phyloP scores from a whole-genome alignment of 192 early-diverging fungal genomes.

The Borealophlyctis nickersoniae region DNA sequence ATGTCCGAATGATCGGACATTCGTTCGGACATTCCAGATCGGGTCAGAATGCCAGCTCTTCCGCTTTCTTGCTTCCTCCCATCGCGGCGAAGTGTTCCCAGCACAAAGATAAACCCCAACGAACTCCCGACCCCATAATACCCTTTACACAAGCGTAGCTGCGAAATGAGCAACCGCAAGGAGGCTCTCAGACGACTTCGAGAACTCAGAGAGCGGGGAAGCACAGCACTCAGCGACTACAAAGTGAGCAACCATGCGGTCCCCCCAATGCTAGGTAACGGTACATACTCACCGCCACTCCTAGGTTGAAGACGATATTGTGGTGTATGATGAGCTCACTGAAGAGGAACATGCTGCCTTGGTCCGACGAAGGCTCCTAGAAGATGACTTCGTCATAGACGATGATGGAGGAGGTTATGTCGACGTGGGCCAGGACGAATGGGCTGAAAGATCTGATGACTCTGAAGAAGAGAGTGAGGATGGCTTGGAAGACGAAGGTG shows the following conservation, averaged over 20 bases:
- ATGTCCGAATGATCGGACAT: too few species aligned
- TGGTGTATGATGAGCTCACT: conserved; percentile 58
- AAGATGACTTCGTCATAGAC: conserved; percentile 63
- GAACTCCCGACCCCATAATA: too few species aligned
- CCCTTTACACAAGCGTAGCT: too few species aligned
- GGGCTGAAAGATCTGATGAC: conserved; percentile 49
- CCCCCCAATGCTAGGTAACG: background rate
- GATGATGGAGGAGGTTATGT: conserved; percentile 60
- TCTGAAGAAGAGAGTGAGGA: conserved; percentile 38
- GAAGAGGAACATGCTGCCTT: conserved; percentile 38
- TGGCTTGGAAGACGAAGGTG: conserved; percentile 16
- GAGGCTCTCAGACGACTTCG: conserved; percentile 6
- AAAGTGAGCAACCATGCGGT: conserved; percentile 1
- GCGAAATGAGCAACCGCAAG: conserved; percentile 3
- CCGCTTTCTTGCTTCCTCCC: too few species aligned
- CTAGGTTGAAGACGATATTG: conserved; percentile 29
- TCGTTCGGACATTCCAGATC: too few species aligned
- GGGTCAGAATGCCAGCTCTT: too few species aligned
- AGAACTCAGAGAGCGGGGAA: background rate
- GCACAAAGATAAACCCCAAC: too few species aligned
- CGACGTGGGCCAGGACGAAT: conserved; percentile 55
- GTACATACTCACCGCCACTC: background rate
- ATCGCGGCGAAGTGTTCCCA: too few species aligned
- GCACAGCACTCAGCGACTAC: conserved; percentile 1
- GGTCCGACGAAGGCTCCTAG: conserved; percentile 24